Base-by-base conservation (phyloP, 176 grass and related monocot species). In the Ampelocalamus luodianensis region DNA sequence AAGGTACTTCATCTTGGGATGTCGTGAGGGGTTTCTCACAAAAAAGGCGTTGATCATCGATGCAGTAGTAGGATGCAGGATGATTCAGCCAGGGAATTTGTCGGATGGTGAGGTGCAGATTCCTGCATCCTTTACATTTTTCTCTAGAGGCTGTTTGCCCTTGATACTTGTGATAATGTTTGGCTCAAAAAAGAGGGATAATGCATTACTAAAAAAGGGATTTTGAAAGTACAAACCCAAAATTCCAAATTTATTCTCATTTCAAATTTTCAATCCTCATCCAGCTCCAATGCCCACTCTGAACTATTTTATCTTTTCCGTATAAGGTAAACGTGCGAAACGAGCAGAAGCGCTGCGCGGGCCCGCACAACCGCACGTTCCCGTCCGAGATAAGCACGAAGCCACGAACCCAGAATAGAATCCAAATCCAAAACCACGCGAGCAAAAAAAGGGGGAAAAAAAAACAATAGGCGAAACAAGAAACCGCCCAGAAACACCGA, bases 371-470 rank as follows among this genome's bases (percentile, higher is more conserved):
- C 82, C 81, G 66, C 59, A 77, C 81, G 82, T 72, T 55, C 48
- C 55, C 59, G 68, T 66, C 77, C 71, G 26, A 84, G 87, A 84
- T 72, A 74, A 84, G 77, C 40, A 63, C 54, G 51, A 78, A 62
- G 49, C 59, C 40, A 63, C 54, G 51, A 78, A 62, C 59, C 59
- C 18, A 68, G 43, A 68, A 80, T 85, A 86, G 37, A 77, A 85
- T 58, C 62, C 75, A 55, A 87, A 79, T 13, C 20, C 67, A 58
- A 43, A 74, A 75, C 84, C 60, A 73, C 42, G 54, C 55, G 4
- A 74, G 10, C 69, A 6, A 16, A 23, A 49, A 78, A 78, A 71
- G 15, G 0, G 7, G 5, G 12, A 46, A 71, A 61, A 17, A 38
- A 0, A 83, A 83, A 48, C 5, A 62, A 16, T 36, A 13, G 71